Conservation (phyloP, 2,329 filamentous ascomycete species). For the Fusarium agapanthi region DNA sequence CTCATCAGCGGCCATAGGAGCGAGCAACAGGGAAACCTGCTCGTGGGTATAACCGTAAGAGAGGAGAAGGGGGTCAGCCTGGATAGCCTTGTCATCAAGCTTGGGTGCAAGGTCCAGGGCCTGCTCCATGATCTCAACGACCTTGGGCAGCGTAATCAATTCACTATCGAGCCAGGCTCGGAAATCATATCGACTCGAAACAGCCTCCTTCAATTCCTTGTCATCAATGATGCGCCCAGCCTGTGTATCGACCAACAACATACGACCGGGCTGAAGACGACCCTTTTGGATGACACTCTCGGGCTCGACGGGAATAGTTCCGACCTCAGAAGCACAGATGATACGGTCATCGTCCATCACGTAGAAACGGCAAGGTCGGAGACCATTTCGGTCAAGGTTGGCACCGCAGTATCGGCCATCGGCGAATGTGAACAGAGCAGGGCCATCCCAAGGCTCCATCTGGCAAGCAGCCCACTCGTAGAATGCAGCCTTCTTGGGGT, state of each 20-base stretch:
- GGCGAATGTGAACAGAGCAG: constrained; percentile 95
- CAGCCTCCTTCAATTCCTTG: constrained; percentile 86
- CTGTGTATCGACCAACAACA: constrained; percentile 93
- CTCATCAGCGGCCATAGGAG: constrained; percentile 95
- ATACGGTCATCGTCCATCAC: constrained; percentile 97
- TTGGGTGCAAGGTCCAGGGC: constrained; percentile 71
- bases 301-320: constrained; percentile 89
- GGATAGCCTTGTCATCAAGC: constrained; percentile 74
- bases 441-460: constrained; percentile 99
- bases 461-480: constrained; percentile 99
- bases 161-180: constrained; percentile 86
- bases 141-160: constrained; percentile 80
- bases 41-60: constrained; percentile 96
- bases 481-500: constrained; percentile 94
- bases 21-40: constrained; percentile 90
- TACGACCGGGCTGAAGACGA: constrained; percentile 90
- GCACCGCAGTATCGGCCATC: constrained; percentile 97
- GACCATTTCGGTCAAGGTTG: constrained; percentile 93
- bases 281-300: constrained; percentile 93
- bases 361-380: constrained; percentile 96
- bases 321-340: constrained; percentile 95
- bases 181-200: constrained; percentile 89
- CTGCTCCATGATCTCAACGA: constrained; percentile 70
- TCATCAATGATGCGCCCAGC: constrained; percentile 93
- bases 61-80: constrained; percentile 84